A percentile compares a stretch with the other conserved stretches of the same genome.
Conservation (phyloP, 805 yeast genomes). For the Lipomyces mesembrius region DNA sequence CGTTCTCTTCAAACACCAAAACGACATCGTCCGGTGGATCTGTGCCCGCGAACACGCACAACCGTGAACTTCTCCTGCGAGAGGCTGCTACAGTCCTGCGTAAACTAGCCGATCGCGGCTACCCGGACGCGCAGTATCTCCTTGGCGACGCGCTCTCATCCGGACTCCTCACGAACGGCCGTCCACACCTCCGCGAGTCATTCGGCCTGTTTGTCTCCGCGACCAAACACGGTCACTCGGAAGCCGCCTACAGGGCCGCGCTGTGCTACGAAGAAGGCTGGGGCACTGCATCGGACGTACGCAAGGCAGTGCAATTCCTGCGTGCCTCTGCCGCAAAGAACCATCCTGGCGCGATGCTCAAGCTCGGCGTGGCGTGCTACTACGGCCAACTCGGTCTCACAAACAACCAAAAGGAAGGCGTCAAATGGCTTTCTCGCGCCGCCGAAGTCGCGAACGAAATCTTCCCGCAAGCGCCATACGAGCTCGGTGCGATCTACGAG, state of each 20-base stretch:
- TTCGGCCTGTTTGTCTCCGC: conserved; percentile 80
- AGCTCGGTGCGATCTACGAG: conserved; percentile 81
- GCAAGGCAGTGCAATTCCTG: conserved; percentile 80
- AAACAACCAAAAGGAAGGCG: conserved; percentile 69
- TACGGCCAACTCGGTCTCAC: conserved; percentile 83
- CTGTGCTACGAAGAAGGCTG: conserved; percentile 91
- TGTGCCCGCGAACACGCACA: conserved; percentile 11
- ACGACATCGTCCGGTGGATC: conserved; percentile 12
- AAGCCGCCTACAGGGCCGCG: conserved; percentile 88
- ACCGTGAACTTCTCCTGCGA: conserved; percentile 59
- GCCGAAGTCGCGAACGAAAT: conserved; percentile 80
- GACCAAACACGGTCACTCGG: conserved; percentile 91
- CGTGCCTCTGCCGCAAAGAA: conserved; percentile 87
- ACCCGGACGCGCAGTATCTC: conserved; percentile 87
- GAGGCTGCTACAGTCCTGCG: conserved; percentile 77
- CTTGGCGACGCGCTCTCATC: conserved; percentile 88
- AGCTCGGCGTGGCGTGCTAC: conserved; percentile 84
- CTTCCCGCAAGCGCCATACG: conserved; percentile 93
- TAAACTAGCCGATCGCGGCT: conserved; percentile 76
- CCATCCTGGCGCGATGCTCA: conserved; percentile 97
- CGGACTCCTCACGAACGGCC: conserved; percentile 73
- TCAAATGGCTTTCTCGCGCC: conserved; percentile 91
- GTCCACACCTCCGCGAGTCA: conserved; percentile 70
- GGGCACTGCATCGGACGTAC: conserved; percentile 87
- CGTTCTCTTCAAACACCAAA: conserved; percentile 2